A percentile compares a stretch with the other conserved stretches of the same genome.
Conservation (phyloP, 2,329 filamentous ascomycete species). For the Trichoderma sp. region DNA sequence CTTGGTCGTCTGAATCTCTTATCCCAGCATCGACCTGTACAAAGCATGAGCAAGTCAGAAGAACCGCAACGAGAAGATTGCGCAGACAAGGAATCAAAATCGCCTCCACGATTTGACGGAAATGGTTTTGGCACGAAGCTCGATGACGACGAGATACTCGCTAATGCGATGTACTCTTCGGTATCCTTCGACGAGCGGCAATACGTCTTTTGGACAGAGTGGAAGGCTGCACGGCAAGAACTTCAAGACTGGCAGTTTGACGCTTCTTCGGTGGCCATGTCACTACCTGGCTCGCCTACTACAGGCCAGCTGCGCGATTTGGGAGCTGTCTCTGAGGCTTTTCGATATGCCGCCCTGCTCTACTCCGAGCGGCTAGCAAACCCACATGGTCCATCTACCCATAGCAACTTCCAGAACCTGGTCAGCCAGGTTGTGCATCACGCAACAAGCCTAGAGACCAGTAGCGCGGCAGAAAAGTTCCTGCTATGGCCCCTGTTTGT, state of each 20-base stretch:
- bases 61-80: slow-evolving; percentile 26
- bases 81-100: slow-evolving; percentile 13
- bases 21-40: slow-evolving; percentile 64
- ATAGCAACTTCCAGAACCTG: slow-evolving; percentile 77
- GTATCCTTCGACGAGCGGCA: slow-evolving; percentile 55
- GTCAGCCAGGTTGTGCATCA: slow-evolving; percentile 82
- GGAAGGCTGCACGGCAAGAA: slow-evolving; percentile 73
- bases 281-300: slow-evolving; percentile 49
- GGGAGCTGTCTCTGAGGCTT: slow-evolving; percentile 80
- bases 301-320: slow-evolving; percentile 69
- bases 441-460: slow-evolving; percentile 72
- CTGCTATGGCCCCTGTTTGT: slow-evolving; percentile 92
- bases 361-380: slow-evolving; percentile 86
- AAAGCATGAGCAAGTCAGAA: slow-evolving; percentile 31
- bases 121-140: slow-evolving; percentile 60
- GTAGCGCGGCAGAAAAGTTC: slow-evolving; percentile 76
- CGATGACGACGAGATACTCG: slow-evolving; percentile 53
- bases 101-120: slow-evolving; percentile 60
- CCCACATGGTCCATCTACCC: slow-evolving; percentile 67
- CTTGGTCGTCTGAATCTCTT: slow-evolving; percentile 82
- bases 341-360: slow-evolving; percentile 82
- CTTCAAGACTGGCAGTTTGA: slow-evolving; percentile 82
- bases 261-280: slow-evolving; percentile 47
- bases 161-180: slow-evolving; percentile 32
- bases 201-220: slow-evolving; percentile 77